Evolutionary conservation across 495 filamentous ascomycete genomes (phyloP), one percentile per base, ranked within the genome.

Genomic region (Penicillium fimorum): DNA sequence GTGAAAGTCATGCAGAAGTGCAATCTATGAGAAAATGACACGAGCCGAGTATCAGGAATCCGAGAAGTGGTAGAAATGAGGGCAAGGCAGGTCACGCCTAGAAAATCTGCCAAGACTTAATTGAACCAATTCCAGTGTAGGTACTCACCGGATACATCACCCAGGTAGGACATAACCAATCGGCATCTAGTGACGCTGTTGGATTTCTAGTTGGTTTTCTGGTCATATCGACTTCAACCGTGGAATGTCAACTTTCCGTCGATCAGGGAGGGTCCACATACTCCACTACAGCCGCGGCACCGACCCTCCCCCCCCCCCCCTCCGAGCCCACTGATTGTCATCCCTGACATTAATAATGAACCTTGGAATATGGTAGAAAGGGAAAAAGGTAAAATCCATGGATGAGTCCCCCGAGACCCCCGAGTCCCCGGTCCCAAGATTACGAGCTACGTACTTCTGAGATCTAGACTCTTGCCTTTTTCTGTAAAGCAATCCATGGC

Each of bases 131-230:
- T 10, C 8, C 8, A 7, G 45, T 4, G 5, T 20, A n/a, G 15
- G n/a, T 8, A 10, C 18, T 30, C 3, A 13, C 51, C 58, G 65
- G 65, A 61, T 58, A 62, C 57, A 30, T 61, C 40, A 63, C 43
- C 57, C 53, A 25, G 6, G 38, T 40, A 1, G 9, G 40, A 40
- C 9, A 4, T 1, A 15, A 7, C 59, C 55, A 58, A 55, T 58
- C 45, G 32, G 3, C 11, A 38, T 1, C 0, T 3, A 47, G 37
- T 50, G 38, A 37, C 25, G 47, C 46, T 25, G 13, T 37, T 37
- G 45, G n/a, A 4, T 30, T 1, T 55, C 11, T 13, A 6, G 18
- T 9, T 15, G 44, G n/a, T 5, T 37, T 24, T 18, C 46, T 13
- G 33, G 20, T 27, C 24, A 47, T 32, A 47, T 47, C n/a, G 27